A percentile compares a stretch with the other conserved stretches of the same genome.
These are phyloP conservation scores for Eragrostis tef DNA, from an alignment of 202 grass and related monocot genomes.

Conservation along the genomic window DNA sequence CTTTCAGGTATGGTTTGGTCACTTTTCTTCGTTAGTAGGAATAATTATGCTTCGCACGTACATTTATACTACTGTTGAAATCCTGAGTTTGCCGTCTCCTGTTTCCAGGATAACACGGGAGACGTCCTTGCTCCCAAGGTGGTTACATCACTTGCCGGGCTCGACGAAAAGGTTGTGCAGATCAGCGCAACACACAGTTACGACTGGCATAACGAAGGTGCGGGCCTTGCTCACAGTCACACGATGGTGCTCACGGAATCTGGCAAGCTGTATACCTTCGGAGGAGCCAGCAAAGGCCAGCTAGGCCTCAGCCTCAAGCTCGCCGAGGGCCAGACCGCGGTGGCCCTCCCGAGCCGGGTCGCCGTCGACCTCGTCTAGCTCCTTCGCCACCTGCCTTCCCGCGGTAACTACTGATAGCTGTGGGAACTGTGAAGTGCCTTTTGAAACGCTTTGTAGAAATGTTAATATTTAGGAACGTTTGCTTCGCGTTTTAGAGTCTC, in stretches of 20 bases:
- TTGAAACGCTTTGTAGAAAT: not conserved
- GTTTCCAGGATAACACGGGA: not conserved
- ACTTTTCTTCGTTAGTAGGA: not conserved
- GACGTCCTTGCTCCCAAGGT: slow-evolving; percentile 40
- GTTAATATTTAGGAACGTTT: slow-evolving; percentile 4
- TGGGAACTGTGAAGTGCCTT: not conserved
- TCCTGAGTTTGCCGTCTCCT: too few species aligned
- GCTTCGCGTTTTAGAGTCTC: slow-evolving; percentile 9
- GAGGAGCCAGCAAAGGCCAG: slow-evolving; percentile 52
- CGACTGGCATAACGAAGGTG: not conserved
- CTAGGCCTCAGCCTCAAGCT: slow-evolving; percentile 70
- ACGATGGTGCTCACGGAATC: slow-evolving; percentile 60
- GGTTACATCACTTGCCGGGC: slow-evolving; percentile 37
- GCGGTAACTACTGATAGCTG: not conserved
- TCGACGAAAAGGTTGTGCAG: slow-evolving; percentile 58
- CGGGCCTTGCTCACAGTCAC: not conserved
- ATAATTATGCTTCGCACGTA: too few species aligned
- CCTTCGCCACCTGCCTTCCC: not conserved
- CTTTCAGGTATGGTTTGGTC: slow-evolving; percentile 47
- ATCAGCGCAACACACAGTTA: slow-evolving; percentile 55
- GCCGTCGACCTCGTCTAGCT: slow-evolving; percentile 51
- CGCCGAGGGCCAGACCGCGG: slow-evolving; percentile 25
- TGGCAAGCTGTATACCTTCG: slow-evolving; percentile 61
- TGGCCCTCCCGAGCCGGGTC: slow-evolving; percentile 15
- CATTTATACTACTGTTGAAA: too few species aligned